Conservation (phyloP, 306 rosid species). For the Mucuna pruriens region DNA sequence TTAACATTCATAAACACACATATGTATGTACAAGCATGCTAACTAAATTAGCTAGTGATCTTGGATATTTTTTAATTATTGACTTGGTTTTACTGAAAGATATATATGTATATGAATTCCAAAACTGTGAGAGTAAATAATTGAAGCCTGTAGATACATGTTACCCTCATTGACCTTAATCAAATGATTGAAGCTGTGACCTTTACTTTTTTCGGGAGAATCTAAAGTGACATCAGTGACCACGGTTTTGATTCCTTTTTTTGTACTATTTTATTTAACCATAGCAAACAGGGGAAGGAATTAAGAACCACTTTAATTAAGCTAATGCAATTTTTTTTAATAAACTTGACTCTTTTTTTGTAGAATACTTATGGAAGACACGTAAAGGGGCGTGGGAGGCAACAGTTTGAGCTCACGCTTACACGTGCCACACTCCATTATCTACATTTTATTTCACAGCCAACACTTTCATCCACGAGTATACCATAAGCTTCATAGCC, state of each 20-base stretch:
- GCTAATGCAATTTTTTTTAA: background rate
- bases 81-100: background rate
- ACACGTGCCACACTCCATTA: conserved; percentile 30
- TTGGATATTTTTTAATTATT: conserved; percentile 1
- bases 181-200: conserved; percentile 34
- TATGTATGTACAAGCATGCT: background rate
- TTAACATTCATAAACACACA: background rate
- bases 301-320: background rate
- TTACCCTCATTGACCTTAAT: conserved; percentile 9
- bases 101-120: background rate
- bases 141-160: background rate
- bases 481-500: background rate
- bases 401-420: background rate
- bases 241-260: background rate
- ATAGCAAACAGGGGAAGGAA: background rate
- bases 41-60: background rate
- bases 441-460: background rate
- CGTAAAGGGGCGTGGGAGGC: conserved; percentile 26
- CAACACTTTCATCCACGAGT: background rate
- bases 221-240: conserved; percentile 25
- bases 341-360: background rate
- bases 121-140: conserved; percentile 18
- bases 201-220: background rate
- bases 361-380: conserved; percentile 21
- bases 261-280: background rate